Conservation (phyloP, 768 basidiomycete genomes). For the Rhodotorula graminis region DNA sequence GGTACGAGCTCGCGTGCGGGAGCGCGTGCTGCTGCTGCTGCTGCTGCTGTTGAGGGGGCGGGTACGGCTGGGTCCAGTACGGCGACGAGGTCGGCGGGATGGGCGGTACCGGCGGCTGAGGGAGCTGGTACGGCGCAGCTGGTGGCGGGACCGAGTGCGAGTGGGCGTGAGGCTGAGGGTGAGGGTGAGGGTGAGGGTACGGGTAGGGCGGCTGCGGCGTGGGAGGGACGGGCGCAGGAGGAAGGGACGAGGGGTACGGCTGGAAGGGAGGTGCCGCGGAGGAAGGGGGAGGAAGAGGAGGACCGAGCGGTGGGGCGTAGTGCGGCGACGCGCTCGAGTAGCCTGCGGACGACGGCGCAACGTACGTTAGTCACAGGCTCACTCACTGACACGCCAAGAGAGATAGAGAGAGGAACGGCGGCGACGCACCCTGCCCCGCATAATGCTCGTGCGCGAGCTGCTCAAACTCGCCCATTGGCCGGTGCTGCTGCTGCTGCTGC, state of each 20-base stretch:
- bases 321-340: too few relatives aligned
- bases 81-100: conserved; percentile 19
- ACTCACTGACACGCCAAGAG: too few relatives aligned
- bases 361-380: too few relatives aligned
- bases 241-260: too few relatives aligned
- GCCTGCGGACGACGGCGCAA: too few relatives aligned
- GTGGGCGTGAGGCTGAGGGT: too few relatives aligned
- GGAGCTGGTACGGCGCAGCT: neutral
- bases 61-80: conserved; percentile 9
- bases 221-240: neutral
- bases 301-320: too few relatives aligned
- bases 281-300: neutral
- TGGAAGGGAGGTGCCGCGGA: too few relatives aligned
- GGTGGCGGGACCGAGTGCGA: neutral
- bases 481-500: neutral
- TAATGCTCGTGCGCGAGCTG: conserved; percentile 32
- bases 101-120: conserved; percentile 19
- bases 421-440: conserved; percentile 6
- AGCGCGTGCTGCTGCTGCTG: neutral
- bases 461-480: conserved; percentile 14
- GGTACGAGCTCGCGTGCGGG: neutral
- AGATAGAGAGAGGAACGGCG: neutral
- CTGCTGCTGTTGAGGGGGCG: neutral
- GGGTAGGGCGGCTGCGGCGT: neutral
- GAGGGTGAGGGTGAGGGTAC: too few relatives aligned